Base-by-base conservation (phyloP, 2,329 filamentous ascomycete species). In the Aspergillus puulaauensis region DNA sequence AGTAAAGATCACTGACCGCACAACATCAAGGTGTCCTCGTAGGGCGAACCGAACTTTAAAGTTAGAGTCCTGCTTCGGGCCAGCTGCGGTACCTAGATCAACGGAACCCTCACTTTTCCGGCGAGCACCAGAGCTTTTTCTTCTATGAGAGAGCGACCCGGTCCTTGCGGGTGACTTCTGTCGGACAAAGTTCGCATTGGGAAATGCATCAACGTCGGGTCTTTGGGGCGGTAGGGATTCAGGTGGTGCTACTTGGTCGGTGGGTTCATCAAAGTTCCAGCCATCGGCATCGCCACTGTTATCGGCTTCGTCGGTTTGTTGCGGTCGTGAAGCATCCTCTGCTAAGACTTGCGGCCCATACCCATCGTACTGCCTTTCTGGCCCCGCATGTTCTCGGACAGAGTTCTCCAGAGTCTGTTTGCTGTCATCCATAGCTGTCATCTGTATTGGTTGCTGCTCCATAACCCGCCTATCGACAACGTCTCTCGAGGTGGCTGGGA, bases 21-120 rank as follows among this genome's bases (percentile, higher is more conserved):
- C 91, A 3, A 96, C 93, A 71, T 98, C 92, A 2, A 99, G 83
- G 73, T 99, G 95, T 2, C 95, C 95, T 52, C 93, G 85, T 4
- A 99, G 82, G 4, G 92, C 93, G 70, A 96, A 98, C 51, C 92
- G 86, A 58, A 98, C 88, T 75, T 96, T 97, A 79, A 99, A 98
- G 64, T 84, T 91, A 15, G 86, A 84, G 60, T 97, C 93, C 1
- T 81, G 75, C 69, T 87, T 90, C 43, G 73, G 65, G 12, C 64
- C 66, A 7, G 66, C 56, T 14, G 74, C 71, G 21, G 77, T 68
- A 45, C 79, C 74, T n/a, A 74, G 81, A 19, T 96, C 92, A 7
- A 85, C 80, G 61, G 86, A 90, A 19, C 79, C 80, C 43, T 84
- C 80, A 65, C 82, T 86, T 62, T 82, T 78, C 63, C 87, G 82